Base-by-base conservation (phyloP, 1,284 basidiomycete species). In the Peniophora sp. region DNA sequence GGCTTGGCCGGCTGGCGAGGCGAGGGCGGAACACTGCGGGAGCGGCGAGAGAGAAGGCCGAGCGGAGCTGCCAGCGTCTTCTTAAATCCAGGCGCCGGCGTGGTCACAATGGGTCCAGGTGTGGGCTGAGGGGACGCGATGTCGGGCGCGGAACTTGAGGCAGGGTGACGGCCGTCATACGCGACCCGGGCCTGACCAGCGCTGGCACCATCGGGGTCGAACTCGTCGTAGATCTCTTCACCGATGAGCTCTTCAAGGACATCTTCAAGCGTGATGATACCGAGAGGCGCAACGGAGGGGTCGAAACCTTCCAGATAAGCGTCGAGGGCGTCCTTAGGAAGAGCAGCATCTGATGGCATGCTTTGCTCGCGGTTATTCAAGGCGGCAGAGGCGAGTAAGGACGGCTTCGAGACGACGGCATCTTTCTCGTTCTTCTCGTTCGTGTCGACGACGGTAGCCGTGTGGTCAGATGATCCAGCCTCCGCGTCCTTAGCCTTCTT, bases 261-360 rank as follows among this genome's bases (percentile, higher is more conserved):
- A 58, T 96, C 92, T 65, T 96, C 93, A 2, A 96, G 75, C 1
- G 93, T 96, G 57, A 96, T 95, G 63, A 96, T 92, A 52, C 93
- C 93, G 23, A 96, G 72, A 1, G 92, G 92, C 73, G 81, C 84
- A 24, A 88, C 73, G 27, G 83, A 78, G 0, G 77, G 84, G 63
- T 85, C 88, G 47, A 88, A 77, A 47, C 75, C 78, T 69, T 86
- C 82, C 60, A 91, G 69, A 67, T 92, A 89, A 77, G 85, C 80
- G 27, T 83, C 79, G 23, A 85, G 86, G 46, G 76, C 77, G 55
- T 79, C 76, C 59, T 85, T 80, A 3, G 80, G 76, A 49, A 93
- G 66, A 48, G 88, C 83, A 24, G 87, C 91, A 68, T 91, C 90
- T 45, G 85, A 85, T 47, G 88, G 89, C 77, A 91, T 88, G 56